Conservation (phyloP, 768 basidiomycete species). For the Mycena vitilis region DNA sequence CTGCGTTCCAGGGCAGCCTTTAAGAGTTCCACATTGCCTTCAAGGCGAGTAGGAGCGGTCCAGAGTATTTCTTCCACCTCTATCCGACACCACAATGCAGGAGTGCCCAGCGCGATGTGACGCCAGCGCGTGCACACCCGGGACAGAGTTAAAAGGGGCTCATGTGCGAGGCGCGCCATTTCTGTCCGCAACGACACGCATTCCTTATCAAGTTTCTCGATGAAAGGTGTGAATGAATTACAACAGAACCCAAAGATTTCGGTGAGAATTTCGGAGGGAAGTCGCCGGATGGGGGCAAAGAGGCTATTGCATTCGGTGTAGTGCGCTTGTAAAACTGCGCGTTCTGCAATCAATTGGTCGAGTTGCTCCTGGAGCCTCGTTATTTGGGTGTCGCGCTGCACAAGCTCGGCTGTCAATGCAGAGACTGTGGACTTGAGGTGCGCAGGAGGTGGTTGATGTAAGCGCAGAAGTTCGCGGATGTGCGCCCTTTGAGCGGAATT, state of each 20-base stretch:
- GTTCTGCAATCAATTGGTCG: background rate
- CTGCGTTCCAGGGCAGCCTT: slow-evolving; percentile 7
- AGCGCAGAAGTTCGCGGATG: background rate
- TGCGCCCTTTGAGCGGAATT: background rate
- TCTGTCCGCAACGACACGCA: background rate
- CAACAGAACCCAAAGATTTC: background rate
- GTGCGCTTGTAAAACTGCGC: background rate
- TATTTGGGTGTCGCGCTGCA: background rate
- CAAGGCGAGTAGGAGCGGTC: background rate
- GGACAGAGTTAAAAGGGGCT: background rate
- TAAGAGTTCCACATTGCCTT: background rate
- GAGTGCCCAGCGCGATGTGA: slow-evolving; percentile 1
- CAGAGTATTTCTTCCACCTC: background rate
- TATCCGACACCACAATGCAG: background rate
- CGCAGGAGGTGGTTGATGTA: background rate
- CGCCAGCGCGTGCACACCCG: slow-evolving; percentile 10
- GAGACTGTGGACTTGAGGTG: background rate
- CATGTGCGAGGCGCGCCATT: background rate
- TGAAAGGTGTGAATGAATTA: background rate
- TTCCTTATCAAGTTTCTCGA: background rate
- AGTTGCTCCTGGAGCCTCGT: background rate
- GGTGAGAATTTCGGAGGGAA: slow-evolving; percentile 14
- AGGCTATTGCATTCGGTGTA: background rate
- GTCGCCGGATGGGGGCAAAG: background rate
- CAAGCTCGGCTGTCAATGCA: background rate